Base-by-base conservation (phyloP, 495 filamentous ascomycete genomes). In the Penicillium manginii region DNA sequence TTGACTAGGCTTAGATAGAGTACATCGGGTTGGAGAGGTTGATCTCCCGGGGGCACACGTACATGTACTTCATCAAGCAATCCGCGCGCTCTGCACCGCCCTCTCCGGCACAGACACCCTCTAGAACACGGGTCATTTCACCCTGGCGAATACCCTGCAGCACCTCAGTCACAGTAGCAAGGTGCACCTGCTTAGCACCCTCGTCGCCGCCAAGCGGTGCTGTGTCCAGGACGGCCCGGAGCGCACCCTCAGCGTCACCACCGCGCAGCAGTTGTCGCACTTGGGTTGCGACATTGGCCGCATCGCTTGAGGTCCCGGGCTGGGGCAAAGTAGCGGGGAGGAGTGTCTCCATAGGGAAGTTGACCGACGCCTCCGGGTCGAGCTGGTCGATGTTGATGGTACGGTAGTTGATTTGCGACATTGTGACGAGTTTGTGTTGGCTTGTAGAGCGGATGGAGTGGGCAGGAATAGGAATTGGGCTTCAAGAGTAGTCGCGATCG, bases 371-470 rank as follows among this genome's bases (percentile, higher is more conserved):
- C 75, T 97, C 92, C n/a, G 91, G 89, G 74, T 92, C 88, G 54
- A 93, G 84, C 62, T 86, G 83, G 75, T 97, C 92, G 77, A 97
- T 87, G 80, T 96, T 91, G 81, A 96, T 93, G 65, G 91, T 96
- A 71, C 92, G 90, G 86, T 91, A 97, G 81, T 89, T 88, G 67
- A 79, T 62, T 67, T 77, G 74, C 43, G 85, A 74, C 84, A 88
- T 88, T 50, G 55, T 77, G 63, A 63, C 51, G 58, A 21, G 10
- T 43, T 40, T 60, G 14, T 42, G 11, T 26, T 47, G 19, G 6
- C 40, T 3, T 43, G 40, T 9, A 43, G 40, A 26, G n/a, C 17
- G 15, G 39, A 52, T 7, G 39, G 35, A 15, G 52, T 51, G 10
- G 2, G 6, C 17, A 22, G 46, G 43, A 7, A 29, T 17, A 35